Conservation (phyloP, 176 grass and related monocot genomes). For the Musa acuminata region DNA sequence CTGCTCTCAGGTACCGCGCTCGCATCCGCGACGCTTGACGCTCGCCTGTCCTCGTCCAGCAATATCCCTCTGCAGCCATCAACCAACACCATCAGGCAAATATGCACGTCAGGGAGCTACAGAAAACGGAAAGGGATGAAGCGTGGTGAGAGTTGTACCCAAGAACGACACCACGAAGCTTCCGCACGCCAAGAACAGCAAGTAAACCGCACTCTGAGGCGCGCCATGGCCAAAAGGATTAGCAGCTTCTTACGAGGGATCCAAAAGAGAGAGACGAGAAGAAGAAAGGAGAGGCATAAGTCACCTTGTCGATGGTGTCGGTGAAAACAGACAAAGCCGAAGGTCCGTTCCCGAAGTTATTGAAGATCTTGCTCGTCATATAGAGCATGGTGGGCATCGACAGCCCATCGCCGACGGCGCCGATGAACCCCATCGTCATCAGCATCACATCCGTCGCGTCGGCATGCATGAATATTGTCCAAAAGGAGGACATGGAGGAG, state of each 20-base stretch:
- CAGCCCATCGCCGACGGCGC: conserved; percentile 66
- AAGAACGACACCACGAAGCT: conserved; percentile 66
- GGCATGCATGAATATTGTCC: conserved; percentile 83
- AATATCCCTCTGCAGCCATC: conserved; percentile 60
- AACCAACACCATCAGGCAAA: neutral
- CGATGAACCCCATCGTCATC: conserved; percentile 61
- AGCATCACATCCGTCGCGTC: conserved; percentile 46
- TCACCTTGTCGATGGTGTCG: conserved; percentile 53
- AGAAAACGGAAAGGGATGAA: too few relatives aligned
- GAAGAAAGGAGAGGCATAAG: neutral
- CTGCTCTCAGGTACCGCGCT: conserved; percentile 59
- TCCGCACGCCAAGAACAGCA: conserved; percentile 60
- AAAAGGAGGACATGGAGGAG: conserved; percentile 10
- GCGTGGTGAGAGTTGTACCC: conserved; percentile 24
- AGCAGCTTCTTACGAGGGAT: neutral
- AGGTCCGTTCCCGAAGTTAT: conserved; percentile 49
- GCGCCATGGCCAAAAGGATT: neutral
- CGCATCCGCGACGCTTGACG: conserved; percentile 92
- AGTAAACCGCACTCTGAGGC: conserved; percentile 49
- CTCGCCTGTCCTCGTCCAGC: conserved; percentile 86
- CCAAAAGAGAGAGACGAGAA: neutral
- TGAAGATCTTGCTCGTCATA: conserved; percentile 70
- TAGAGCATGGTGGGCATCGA: conserved; percentile 73
- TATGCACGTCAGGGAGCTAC: too few relatives aligned
- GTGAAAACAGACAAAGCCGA: conserved; percentile 32